These are phyloP conservation scores for Penicillium sp. DNA, from an alignment of 2,329 filamentous ascomycete genomes.

Conservation along the genomic window DNA sequence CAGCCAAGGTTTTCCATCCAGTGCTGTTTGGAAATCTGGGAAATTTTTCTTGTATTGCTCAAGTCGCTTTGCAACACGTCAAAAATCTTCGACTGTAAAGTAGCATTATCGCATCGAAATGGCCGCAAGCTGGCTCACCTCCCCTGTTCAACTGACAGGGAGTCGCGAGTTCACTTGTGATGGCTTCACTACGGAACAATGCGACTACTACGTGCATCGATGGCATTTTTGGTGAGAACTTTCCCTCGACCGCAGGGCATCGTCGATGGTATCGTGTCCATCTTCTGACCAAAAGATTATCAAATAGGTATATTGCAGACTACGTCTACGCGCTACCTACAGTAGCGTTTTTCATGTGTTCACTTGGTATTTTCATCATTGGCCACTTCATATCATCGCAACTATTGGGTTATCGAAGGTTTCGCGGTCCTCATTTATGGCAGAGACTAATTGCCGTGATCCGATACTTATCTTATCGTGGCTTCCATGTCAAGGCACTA, in stretches of 20 bases:
- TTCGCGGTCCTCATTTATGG: background rate
- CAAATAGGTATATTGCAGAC: background rate
- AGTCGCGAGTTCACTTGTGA: background rate
- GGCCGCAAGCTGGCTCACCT: background rate
- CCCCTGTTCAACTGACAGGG: background rate
- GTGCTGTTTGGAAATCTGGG: background rate
- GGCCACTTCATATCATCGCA: background rate
- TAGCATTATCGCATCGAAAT: background rate
- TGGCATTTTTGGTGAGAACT: background rate
- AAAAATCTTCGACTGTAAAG: background rate
- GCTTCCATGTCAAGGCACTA: background rate
- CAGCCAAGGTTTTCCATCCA: no score
- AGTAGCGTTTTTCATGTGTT: background rate
- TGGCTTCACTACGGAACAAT: background rate
- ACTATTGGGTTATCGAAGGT: background rate
- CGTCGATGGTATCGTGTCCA: background rate
- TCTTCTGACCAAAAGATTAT: background rate
- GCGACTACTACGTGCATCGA: background rate
- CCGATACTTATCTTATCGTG: background rate
- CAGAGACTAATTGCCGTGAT: background rate
- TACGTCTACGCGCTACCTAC: background rate
- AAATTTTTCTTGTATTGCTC: background rate
- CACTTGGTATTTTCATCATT: background rate
- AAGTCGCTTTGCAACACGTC: background rate
- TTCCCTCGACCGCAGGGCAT: background rate